Evolutionary conservation across 345 rosid genomes (phyloP), one percentile per base, ranked within the genome.

Genomic region (Pseudoturritis turrita): DNA sequence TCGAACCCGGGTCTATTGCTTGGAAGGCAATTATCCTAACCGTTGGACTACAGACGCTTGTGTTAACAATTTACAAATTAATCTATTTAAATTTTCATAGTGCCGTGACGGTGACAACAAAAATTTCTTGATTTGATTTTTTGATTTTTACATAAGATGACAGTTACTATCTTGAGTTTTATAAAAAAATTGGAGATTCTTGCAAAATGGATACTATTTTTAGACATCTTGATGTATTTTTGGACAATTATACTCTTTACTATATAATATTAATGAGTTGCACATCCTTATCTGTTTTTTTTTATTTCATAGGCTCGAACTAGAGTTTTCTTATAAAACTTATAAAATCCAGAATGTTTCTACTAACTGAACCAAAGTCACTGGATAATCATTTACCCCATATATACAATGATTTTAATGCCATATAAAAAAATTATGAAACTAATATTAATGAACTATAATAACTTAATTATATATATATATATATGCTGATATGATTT

Each of bases 11-110:
- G 86, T 84, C 88, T 87, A 85, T 87, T 85, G 82, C 82, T 87
- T 87, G 89, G 91, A 87, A 87, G 92, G 87, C 92, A 87, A 88
- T 83, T 85, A 88, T 88, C 91, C 89, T 87, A 82, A 86, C 92
- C 91, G 86, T 88, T 85, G 97, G 88, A 89, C 95, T 85, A 87
- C 92, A 88, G 55, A 85, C 90, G 78, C 78, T 18, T 0, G 1
- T 0, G 31, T 3, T 2, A 2, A 2, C 4, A 28, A 3, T 0
- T 28, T 6, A 28, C 31, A 3, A 28, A 3, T 3, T 3, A 28
- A 28, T 6, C 1, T 28, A 28, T 28, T 28, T 28, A 28, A 28
- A n/a, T n/a, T 28, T 0, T 28, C 3, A 28, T 2, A 7, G 1
- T 31, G 6, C 7, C 2, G 44, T 40, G 18, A 6, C 15, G 21